Percentiles rank a stretch among this genome's conserved stretches.
Conservation (phyloP, 495 filamentous ascomycete species). For the Penicillium psychrofluorescens region DNA sequence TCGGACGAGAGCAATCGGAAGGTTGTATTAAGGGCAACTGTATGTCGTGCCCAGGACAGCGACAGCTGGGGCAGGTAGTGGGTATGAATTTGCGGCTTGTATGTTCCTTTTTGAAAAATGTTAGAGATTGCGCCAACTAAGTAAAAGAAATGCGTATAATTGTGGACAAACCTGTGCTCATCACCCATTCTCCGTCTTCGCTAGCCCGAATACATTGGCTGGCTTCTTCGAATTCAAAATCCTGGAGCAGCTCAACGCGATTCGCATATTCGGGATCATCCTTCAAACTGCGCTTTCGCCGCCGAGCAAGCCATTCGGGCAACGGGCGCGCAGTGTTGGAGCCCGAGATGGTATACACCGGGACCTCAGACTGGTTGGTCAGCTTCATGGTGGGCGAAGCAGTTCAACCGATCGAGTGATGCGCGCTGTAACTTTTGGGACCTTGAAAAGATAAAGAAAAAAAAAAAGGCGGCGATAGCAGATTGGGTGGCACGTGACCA, state of each 20-base stretch:
- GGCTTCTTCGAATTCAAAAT: slow-evolving; percentile 99
- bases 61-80: slow-evolving; percentile 91
- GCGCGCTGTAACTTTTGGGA: slow-evolving; percentile 6
- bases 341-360: slow-evolving; percentile 94
- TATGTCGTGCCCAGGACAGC: slow-evolving; percentile 87
- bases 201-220: slow-evolving; percentile 84
- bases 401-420: slow-evolving; percentile 1
- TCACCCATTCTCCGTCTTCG: slow-evolving; percentile 97
- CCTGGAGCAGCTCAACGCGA: slow-evolving; percentile 90
- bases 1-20: slow-evolving; percentile 89
- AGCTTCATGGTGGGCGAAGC: slow-evolving; percentile 63
- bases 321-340: slow-evolving; percentile 83
- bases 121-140: slow-evolving; percentile 8
- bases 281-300: slow-evolving; percentile 88
- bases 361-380: slow-evolving; percentile 77
- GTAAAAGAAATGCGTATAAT: not conserved
- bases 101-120: slow-evolving; percentile 46
- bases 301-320: slow-evolving; percentile 90
- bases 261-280: slow-evolving; percentile 88
- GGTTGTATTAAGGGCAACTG: slow-evolving; percentile 85
- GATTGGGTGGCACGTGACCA: slow-evolving; percentile 30
- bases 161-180: slow-evolving; percentile 71
- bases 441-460: slow-evolving; percentile 42
- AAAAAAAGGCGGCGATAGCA: slow-evolving; percentile 30
- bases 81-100: slow-evolving; percentile 96